A percentile compares a stretch with the other conserved stretches of the same genome.
Evolutionary conservation across 2,329 filamentous ascomycete species (phyloP).

Genomic region (Nakataea oryzae): DNA sequence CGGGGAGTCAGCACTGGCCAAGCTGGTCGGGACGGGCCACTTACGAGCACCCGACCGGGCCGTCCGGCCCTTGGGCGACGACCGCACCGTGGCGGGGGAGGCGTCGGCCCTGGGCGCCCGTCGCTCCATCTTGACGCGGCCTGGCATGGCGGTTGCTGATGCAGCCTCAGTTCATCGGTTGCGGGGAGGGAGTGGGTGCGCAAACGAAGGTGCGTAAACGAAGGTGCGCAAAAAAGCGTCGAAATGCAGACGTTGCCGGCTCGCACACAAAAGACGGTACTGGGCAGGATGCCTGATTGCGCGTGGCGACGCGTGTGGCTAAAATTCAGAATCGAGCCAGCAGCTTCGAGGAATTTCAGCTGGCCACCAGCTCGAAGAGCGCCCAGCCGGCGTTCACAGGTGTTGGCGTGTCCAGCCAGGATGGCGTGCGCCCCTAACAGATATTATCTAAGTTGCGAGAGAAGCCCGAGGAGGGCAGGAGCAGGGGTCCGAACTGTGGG

Average conservation of each 20-base stretch:
- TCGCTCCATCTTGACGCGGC: not conserved
- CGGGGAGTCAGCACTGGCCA: not conserved
- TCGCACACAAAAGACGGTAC: not conserved
- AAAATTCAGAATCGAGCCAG: not conserved
- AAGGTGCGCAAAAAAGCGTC: too few species aligned
- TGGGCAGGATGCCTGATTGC: too few species aligned
- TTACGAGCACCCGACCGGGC: conserved; percentile 14
- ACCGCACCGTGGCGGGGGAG: not conserved
- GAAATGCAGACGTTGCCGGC: too few species aligned
- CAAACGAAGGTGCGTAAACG: too few species aligned
- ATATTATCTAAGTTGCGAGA: not conserved
- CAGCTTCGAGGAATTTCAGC: not conserved
- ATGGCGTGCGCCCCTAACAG: not conserved
- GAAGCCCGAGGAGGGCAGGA: not conserved
- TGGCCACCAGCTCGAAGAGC: not conserved
- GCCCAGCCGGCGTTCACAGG: not conserved
- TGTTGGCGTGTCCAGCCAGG: not conserved
- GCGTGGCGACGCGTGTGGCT: too few species aligned
- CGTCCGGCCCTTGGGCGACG: conserved; percentile 5
- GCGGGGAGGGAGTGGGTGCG: too few species aligned
- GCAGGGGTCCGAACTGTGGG: not conserved
- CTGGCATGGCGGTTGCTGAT: not conserved
- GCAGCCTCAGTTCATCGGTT: not conserved
- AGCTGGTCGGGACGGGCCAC: conserved; percentile 1
- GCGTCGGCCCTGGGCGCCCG: not conserved